Percentiles rank a stretch among this genome's conserved stretches.
phyloP scores from a whole-genome alignment of 1,284 basidiomycete species.

The Leccinum laetum region DNA sequence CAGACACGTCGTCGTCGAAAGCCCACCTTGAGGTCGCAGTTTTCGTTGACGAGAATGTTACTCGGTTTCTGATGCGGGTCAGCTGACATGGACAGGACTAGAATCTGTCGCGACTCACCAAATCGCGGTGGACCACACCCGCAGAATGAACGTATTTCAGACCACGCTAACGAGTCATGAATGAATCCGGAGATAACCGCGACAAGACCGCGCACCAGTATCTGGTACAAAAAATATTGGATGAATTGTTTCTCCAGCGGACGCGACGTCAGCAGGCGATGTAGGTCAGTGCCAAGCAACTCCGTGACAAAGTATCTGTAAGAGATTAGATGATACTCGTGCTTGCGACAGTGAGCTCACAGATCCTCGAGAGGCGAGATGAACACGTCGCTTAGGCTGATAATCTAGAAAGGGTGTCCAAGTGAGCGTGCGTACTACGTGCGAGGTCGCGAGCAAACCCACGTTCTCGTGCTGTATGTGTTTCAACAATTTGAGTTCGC shows the following conservation, averaged over 20 bases:
- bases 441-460: slow-evolving; percentile 21
- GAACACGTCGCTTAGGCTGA: slow-evolving; percentile 98
- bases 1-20: slow-evolving; percentile 6
- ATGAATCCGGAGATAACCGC: slow-evolving; percentile 1
- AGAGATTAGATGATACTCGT: background rate
- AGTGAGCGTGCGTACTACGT: background rate
- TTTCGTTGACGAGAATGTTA: slow-evolving; percentile 99
- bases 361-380: slow-evolving; percentile 98
- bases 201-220: slow-evolving; percentile 63
- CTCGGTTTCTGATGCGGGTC: slow-evolving; percentile 80
- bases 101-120: slow-evolving; percentile 48
- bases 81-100: background rate
- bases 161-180: slow-evolving; percentile 66
- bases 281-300: slow-evolving; percentile 96
- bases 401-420: slow-evolving; percentile 64
- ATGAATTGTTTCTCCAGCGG: slow-evolving; percentile 99
- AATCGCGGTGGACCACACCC: slow-evolving; percentile 97
- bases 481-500: slow-evolving; percentile 98
- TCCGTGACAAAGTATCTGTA: slow-evolving; percentile 98
- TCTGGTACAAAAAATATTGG: slow-evolving; percentile 99
- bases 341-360: slow-evolving; percentile 43
- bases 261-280: slow-evolving; percentile 93
- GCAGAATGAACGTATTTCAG: slow-evolving; percentile 99
- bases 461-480: slow-evolving; percentile 99
- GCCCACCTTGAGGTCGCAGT: slow-evolving; percentile 90